These are phyloP conservation scores for Wickerhamiella sergipiensis DNA, from an alignment of 805 yeast genomes.

Conservation along the genomic window DNA sequence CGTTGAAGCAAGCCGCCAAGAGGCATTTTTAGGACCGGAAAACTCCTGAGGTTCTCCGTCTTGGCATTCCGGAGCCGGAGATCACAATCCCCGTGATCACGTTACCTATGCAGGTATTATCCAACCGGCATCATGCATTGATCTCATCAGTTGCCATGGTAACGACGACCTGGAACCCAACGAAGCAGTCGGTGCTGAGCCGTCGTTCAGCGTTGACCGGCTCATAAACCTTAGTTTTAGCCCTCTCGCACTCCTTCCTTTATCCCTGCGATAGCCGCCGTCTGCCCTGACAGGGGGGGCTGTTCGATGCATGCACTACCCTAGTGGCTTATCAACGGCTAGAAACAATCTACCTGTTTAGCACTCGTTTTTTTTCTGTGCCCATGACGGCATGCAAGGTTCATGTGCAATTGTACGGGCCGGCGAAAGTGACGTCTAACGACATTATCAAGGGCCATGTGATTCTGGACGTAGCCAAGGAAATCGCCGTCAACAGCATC, in stretches of 20 bases:
- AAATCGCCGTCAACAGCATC: not conserved
- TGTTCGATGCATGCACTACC: not conserved
- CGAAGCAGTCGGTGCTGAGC: too few species aligned
- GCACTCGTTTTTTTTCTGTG: not conserved
- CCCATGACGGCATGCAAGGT: slow-evolving; percentile 1
- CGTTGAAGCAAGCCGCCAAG: not conserved
- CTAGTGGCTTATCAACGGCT: not conserved
- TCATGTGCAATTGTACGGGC: not conserved
- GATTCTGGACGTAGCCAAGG: not conserved
- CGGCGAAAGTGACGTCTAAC: not conserved
- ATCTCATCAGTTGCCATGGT: not conserved
- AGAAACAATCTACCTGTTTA: not conserved
- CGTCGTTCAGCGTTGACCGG: too few species aligned
- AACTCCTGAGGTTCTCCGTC: too few species aligned
- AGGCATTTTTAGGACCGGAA: too few species aligned
- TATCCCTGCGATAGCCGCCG: too few species aligned
- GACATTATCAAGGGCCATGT: slow-evolving; percentile 1
- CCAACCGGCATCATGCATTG: not conserved
- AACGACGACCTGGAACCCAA: too few species aligned
- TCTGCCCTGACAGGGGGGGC: too few species aligned
- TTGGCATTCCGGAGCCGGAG: too few species aligned
- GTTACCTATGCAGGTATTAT: not conserved
- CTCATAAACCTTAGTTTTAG: too few species aligned
- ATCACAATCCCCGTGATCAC: too few species aligned
- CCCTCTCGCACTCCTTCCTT: too few species aligned